Percentiles rank a stretch among this genome's conserved stretches.
Conservation (phyloP, 2,329 filamentous ascomycete genomes). For the Ustilaginoidea virens region DNA sequence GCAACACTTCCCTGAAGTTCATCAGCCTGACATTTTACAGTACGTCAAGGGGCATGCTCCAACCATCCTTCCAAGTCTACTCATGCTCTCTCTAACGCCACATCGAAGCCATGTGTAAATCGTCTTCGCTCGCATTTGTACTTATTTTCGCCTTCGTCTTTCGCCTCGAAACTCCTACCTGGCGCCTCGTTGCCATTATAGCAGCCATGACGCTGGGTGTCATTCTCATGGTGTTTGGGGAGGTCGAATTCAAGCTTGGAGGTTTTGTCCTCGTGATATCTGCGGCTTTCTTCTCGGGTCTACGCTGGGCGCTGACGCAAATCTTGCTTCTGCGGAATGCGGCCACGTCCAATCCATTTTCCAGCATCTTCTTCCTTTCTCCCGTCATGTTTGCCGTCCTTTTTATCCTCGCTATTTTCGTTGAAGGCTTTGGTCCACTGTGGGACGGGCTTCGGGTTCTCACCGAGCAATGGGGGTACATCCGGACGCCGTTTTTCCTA, state of each 20-base stretch:
- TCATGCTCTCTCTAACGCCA: conserved; percentile 10
- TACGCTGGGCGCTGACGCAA: conserved; percentile 97
- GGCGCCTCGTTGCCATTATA: conserved; percentile 76
- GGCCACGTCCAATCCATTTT: conserved; percentile 91
- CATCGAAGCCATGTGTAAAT: conserved; percentile 82
- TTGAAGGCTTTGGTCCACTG: conserved; percentile 64
- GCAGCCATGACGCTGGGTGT: conserved; percentile 84
- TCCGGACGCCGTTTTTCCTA: conserved; percentile 55
- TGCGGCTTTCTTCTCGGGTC: conserved; percentile 87
- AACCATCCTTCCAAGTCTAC: no score
- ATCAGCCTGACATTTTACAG: conserved; percentile 95
- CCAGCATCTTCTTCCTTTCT: conserved; percentile 92
- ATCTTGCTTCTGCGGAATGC: conserved; percentile 88
- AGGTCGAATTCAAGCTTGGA: conserved; percentile 72
- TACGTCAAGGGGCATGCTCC: conserved; percentile 21
- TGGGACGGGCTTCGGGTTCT: conserved; percentile 49
- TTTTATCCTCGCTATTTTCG: conserved; percentile 63
- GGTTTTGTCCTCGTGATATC: conserved; percentile 89
- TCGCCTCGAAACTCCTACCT: conserved; percentile 73
- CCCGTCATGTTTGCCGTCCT: conserved; percentile 89
- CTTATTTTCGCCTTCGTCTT: conserved; percentile 91
- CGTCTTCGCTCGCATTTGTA: conserved; percentile 86
- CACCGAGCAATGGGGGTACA: conserved; percentile 47
- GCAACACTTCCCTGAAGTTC: conserved; percentile 90
- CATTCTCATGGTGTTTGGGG: conserved; percentile 95